Evolutionary conservation across 163 green algal species (phyloP), one percentile per base, ranked within the genome.

Genomic region (Volvox carteri): DNA sequence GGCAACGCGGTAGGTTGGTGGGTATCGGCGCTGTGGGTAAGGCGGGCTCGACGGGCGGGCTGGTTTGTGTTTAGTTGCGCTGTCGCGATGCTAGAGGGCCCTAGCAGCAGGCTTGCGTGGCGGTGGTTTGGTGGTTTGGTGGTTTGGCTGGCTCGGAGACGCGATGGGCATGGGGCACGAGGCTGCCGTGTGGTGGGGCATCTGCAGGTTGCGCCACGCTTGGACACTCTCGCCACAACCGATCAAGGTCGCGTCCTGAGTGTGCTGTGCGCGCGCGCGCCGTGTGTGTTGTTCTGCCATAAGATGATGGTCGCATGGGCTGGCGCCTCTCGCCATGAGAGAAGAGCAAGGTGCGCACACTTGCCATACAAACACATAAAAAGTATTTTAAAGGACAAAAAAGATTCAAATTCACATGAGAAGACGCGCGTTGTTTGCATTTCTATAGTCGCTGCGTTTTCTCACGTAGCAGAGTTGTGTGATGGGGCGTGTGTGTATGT

Each of bases 301-400:
- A 72, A 54, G 12, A 52, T 1, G 37, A 78, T 23, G 33, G 39
- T 46, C 30, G 67, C 67, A 54, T 78, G 12, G 70, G 70, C 28
- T 30, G 60, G 11, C 37, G 60, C 23, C 14, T 14, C 11, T 72
- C 3, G 60, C n/a, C 28, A 78, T 33, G 42, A 81, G 73, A 81
- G 42, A 81, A 65, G 72, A 79, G 23, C 4, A 39, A 58, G 37
- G 70, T 78, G 70, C 37, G 39, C 70, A 78, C 39, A 2, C 50
- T 30, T 25, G 28, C 54, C n/a, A n/a, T n/a, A n/a, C n/a, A n/a
- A n/a, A n/a, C 58, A 68, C 30, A 70, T 70, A 70, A 77, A 35
- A 81, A 81, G 44, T 46, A 41, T 81, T 18, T 44, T 44, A n/a
- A 81, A 65, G 44, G 65, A 81, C 44, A 62, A 81, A 81, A 81